Percentiles rank a stretch among this genome's conserved stretches.
These are phyloP conservation scores for Alternaria triticimaculans DNA, from an alignment of 2,329 filamentous ascomycete genomes.

Conservation along the genomic window DNA sequence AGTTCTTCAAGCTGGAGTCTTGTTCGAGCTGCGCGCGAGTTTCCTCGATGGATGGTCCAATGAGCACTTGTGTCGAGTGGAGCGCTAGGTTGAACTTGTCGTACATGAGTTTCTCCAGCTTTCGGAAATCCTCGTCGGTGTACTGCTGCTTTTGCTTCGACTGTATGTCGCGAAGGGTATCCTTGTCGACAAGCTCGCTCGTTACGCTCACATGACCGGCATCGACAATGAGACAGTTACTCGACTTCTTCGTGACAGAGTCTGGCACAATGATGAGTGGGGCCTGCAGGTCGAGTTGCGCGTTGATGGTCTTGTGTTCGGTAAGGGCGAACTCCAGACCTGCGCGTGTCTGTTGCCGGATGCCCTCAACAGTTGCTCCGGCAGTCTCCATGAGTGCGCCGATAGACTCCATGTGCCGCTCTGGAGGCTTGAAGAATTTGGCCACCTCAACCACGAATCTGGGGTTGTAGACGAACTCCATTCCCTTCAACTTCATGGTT, in stretches of 20 bases:
- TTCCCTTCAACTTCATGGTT: conserved; percentile 88
- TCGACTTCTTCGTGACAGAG: conserved; percentile 80
- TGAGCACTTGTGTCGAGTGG: conserved; percentile 92
- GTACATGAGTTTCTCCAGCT: conserved; percentile 93
- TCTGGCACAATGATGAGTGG: conserved; percentile 96
- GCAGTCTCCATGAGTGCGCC: conserved; percentile 93
- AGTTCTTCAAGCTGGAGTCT: conserved; percentile 70
- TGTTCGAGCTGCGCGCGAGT: conserved; percentile 81
- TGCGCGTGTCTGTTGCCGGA: conserved; percentile 93
- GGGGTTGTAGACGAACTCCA: conserved; percentile 98
- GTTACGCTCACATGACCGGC: conserved; percentile 94
- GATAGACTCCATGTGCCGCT: conserved; percentile 98
- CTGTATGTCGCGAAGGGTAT: conserved; percentile 88
- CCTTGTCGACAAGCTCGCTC: conserved; percentile 90
- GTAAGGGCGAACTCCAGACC: conserved; percentile 95
- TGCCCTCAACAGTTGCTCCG: conserved; percentile 91
- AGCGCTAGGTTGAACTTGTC: conserved; percentile 95
- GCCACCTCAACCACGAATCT: conserved; percentile 88
- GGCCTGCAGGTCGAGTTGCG: conserved; percentile 91
- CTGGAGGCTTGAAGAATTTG: conserved; percentile 95
- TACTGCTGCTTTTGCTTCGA: conserved; percentile 88
- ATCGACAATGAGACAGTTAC: conserved; percentile 91
- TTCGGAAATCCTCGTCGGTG: conserved; percentile 85
- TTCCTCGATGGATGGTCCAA: conserved; percentile 89
- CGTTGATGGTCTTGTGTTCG: conserved; percentile 98